Base-by-base conservation (phyloP, 1,139 yeast genomes). In the Cylindricascospora bacillispora region DNA sequence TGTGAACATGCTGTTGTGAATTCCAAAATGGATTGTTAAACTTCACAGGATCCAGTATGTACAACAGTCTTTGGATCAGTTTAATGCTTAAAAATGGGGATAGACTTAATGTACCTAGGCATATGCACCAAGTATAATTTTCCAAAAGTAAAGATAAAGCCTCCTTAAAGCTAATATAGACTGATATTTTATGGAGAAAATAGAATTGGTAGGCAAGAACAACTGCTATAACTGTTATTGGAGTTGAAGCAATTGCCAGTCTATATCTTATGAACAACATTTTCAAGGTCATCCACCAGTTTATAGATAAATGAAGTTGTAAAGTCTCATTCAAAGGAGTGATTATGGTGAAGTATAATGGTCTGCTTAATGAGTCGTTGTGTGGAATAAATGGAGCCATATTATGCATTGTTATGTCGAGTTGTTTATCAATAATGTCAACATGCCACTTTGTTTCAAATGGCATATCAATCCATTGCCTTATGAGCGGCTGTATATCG, bases 361-460 rank as follows among this genome's bases (percentile, higher is more conserved):
- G 29, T 14, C 38, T 43, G 13, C 42, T 35, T 16, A 36, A 31
- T 2, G 35, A 29, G 19, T 36, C 38, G 18, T 44, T 49, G 37
- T 67, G 67, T 3, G 93, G 89, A 6, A 80, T 68, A 48, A 63
- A 85, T 1, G 95, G 95, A 0, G 93, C 76, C 17, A 75, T 65
- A n/a, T 82, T 81, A 48, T 81, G 92, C 47, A 75, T 60, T 11
- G 65, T 60, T 26, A 71, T 47, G 41, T 59, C 54, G 22, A 65
- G 42, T 24, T 52, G 26, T 52, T 36, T 43, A 6, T 58, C 48
- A 4, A 57, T 52, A 2, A 70, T 43, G 31, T 73, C 62, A 5
- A 75, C 53, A 43, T 73, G 78, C 81, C 89, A 82, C 52, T 82
- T 83, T 1, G 81, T 67, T 50, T 85, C 95, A 42, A 59, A 66